Conservation (phyloP, 1,139 yeast genomes). For the Debaryomyces nepalensis region DNA sequence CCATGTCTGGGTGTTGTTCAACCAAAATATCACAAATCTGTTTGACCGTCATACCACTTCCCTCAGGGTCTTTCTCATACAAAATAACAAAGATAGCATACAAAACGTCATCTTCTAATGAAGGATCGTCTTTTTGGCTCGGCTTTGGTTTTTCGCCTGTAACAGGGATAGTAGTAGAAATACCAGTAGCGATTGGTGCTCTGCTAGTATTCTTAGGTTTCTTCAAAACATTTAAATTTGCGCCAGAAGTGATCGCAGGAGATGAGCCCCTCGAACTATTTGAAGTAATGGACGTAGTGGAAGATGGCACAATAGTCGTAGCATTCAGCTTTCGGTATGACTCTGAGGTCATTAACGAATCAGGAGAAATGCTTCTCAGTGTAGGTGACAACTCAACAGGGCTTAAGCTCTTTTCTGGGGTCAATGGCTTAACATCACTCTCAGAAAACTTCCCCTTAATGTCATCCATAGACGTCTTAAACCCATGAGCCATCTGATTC, state of each 20-base stretch:
- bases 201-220: slow-evolving; percentile 45
- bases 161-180: slow-evolving; percentile 77
- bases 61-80: slow-evolving; percentile 67
- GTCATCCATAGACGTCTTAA: slow-evolving; percentile 20
- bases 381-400: slow-evolving; percentile 41
- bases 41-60: slow-evolving; percentile 82
- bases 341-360: slow-evolving; percentile 43
- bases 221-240: slow-evolving; percentile 22
- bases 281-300: slow-evolving; percentile 26
- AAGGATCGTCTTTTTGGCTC: slow-evolving; percentile 57
- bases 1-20: slow-evolving; percentile 80
- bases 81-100: slow-evolving; percentile 73
- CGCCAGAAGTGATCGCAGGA: slow-evolving; percentile 24
- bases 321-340: slow-evolving; percentile 21
- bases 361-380: slow-evolving; percentile 50
- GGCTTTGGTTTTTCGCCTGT: slow-evolving; percentile 82
- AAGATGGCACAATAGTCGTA: slow-evolving; percentile 24
- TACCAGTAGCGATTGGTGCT: slow-evolving; percentile 68
- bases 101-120: slow-evolving; percentile 76
- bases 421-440: slow-evolving; percentile 24
- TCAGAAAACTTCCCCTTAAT: slow-evolving; percentile 19
- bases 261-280: slow-evolving; percentile 35
- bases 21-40: slow-evolving; percentile 77
- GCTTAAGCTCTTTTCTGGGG: slow-evolving; percentile 30
- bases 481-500: slow-evolving; percentile 14